phyloP scores from a whole-genome alignment of 345 rosid genomes.

The Cardamine resedifolia region DNA sequence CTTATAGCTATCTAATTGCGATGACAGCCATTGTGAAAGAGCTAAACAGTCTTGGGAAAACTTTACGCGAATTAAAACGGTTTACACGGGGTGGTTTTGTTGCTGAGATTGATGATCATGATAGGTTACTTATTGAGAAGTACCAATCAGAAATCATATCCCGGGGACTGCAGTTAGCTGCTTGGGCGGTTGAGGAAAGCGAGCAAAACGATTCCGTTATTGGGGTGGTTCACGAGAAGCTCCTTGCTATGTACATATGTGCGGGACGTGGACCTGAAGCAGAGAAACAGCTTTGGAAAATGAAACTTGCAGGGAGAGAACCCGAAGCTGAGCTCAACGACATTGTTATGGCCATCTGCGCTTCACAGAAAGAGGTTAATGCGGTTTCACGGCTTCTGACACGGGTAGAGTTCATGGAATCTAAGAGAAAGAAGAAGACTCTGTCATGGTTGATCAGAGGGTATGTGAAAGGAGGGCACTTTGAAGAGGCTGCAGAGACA shows the following conservation, averaged over 20 bases:
- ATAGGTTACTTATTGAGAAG: constrained; percentile 52
- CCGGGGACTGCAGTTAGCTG: constrained; percentile 59
- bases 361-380: constrained; percentile 63
- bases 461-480: constrained; percentile 81
- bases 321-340: constrained; percentile 78
- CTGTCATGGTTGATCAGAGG: constrained; percentile 84
- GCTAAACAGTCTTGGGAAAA: constrained; percentile 73
- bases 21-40: constrained; percentile 96
- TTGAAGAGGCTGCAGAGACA: constrained; percentile 72
- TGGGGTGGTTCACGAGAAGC: constrained; percentile 80
- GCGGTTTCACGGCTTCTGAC: constrained; percentile 65
- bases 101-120: constrained; percentile 58
- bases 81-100: constrained; percentile 58
- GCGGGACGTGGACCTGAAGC: constrained; percentile 84
- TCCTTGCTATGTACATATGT: constrained; percentile 87
- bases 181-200: constrained; percentile 76
- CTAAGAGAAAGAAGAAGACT: constrained; percentile 58
- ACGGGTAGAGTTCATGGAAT: constrained; percentile 50
- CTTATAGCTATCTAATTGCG: constrained; percentile 79
- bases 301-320: constrained; percentile 82
- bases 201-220: constrained; percentile 42
- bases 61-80: constrained; percentile 66
- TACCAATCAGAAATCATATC: constrained; percentile 71
- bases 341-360: constrained; percentile 85
- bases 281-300: constrained; percentile 88